Conservation (phyloP, 2,329 filamentous ascomycete genomes). For the Aspergillus sp. region DNA sequence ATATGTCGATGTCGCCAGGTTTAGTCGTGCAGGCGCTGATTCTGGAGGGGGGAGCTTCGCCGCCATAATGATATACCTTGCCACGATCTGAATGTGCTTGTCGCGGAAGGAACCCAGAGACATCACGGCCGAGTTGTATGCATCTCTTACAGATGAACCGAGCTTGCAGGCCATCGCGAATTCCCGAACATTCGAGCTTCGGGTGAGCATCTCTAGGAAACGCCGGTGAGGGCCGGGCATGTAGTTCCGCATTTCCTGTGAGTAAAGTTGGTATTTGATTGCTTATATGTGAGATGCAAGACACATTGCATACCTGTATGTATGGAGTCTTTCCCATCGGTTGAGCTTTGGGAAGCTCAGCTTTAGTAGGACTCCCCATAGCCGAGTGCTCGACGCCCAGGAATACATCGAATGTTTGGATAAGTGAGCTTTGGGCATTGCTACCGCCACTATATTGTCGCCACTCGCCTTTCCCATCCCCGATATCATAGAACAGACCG, state of each 20-base stretch:
- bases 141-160: constrained; percentile 36
- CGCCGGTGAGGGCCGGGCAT: constrained; percentile 55
- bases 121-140: constrained; percentile 49
- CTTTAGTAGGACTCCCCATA: constrained; percentile 29
- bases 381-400: constrained; percentile 51
- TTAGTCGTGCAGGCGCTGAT: constrained; percentile 25
- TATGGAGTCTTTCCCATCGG: constrained; percentile 5
- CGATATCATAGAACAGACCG: constrained; percentile 55
- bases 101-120: constrained; percentile 50
- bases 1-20: constrained; percentile 50
- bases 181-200: constrained; percentile 46
- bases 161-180: constrained; percentile 41
- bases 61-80: constrained; percentile 54
- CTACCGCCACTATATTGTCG: constrained; percentile 54
- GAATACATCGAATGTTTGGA: constrained; percentile 56
- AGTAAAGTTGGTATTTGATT: constrained; percentile 2
- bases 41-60: constrained; percentile 24
- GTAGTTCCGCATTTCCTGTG: constrained; percentile 53
- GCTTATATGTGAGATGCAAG: no score
- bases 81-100: constrained; percentile 54
- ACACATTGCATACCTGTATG: constrained; percentile 5
- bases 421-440: constrained; percentile 56
- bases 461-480: constrained; percentile 50
- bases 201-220: constrained; percentile 50
- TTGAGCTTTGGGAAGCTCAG: constrained; percentile 1